phyloP scores from a whole-genome alignment of 176 grass and related monocot genomes.

The Elymus sibiricus region DNA sequence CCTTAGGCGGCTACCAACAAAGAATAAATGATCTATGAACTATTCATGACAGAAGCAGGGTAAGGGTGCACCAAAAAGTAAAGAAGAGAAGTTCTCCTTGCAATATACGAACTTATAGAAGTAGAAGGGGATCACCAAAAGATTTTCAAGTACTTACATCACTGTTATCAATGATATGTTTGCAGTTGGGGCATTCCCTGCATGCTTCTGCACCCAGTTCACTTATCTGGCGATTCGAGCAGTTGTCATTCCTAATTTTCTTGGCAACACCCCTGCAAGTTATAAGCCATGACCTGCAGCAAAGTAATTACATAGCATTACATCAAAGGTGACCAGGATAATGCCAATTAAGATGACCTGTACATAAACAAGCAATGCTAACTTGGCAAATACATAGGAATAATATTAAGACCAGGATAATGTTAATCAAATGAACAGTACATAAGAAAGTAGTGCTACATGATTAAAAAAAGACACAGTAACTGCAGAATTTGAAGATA shows the following conservation, averaged over 20 bases:
- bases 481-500: too few relatives aligned
- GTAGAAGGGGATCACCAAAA: background rate
- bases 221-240: conserved; percentile 46
- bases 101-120: conserved; percentile 9
- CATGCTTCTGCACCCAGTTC: conserved; percentile 59
- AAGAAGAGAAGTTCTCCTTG: background rate
- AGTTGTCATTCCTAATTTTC: conserved; percentile 64
- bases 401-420: too few relatives aligned
- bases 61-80: background rate
- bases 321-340: too few relatives aligned
- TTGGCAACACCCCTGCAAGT: conserved; percentile 75
- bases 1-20: background rate
- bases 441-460: too few relatives aligned
- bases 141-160: conserved; percentile 61
- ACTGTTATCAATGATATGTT: conserved; percentile 77
- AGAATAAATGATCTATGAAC: background rate
- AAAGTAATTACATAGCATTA: background rate
- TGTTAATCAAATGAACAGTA: too few relatives aligned
- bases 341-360: too few relatives aligned
- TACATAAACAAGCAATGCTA: too few relatives aligned
- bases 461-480: too few relatives aligned
- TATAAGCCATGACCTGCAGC: conserved; percentile 71
- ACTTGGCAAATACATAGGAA: too few relatives aligned
- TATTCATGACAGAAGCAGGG: background rate
- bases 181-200: conserved; percentile 78